phyloP scores from a whole-genome alignment of 331 rosid genomes.

The Saraca asoca region DNA sequence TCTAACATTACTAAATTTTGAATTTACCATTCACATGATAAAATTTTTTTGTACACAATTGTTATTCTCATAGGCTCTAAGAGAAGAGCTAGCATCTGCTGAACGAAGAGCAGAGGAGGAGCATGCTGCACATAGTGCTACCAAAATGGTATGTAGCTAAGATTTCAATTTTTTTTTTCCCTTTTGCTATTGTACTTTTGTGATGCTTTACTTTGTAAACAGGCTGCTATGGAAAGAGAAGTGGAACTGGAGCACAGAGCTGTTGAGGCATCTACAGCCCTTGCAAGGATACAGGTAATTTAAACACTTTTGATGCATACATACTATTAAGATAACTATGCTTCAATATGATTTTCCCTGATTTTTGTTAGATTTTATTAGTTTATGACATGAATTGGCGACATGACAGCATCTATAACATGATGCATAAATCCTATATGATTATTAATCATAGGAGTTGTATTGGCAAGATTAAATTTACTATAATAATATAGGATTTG shows the following conservation, averaged over 20 bases:
- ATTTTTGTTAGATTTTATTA: neutral
- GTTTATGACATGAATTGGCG: conserved; percentile 18
- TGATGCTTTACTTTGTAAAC: conserved; percentile 40
- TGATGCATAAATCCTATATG: too few relatives aligned
- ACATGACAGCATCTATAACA: neutral
- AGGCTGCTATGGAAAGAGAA: conserved; percentile 99
- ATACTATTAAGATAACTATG: conserved; percentile 6
- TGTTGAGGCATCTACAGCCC: conserved; percentile 87
- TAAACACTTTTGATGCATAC: conserved; percentile 33
- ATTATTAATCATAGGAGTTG: too few relatives aligned
- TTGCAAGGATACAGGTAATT: conserved; percentile 91
- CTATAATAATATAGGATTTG: too few relatives aligned
- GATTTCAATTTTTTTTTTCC: conserved; percentile 2
- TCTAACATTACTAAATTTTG: too few relatives aligned
- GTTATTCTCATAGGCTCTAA: conserved; percentile 61
- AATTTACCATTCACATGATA: conserved; percentile 19
- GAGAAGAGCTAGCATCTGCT: conserved; percentile 90
- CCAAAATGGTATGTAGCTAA: conserved; percentile 70
- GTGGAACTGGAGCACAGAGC: conserved; percentile 98
- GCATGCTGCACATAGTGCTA: conserved; percentile 85
- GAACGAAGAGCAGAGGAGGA: conserved; percentile 99
- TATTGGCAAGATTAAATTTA: too few relatives aligned
- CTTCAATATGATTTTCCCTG: conserved; percentile 1
- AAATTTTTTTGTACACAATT: conserved; percentile 24
- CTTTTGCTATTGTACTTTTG: conserved; percentile 29